Conservation (phyloP, 2,329 filamentous ascomycete genomes). For the Hymenoscyphus infarciens region DNA sequence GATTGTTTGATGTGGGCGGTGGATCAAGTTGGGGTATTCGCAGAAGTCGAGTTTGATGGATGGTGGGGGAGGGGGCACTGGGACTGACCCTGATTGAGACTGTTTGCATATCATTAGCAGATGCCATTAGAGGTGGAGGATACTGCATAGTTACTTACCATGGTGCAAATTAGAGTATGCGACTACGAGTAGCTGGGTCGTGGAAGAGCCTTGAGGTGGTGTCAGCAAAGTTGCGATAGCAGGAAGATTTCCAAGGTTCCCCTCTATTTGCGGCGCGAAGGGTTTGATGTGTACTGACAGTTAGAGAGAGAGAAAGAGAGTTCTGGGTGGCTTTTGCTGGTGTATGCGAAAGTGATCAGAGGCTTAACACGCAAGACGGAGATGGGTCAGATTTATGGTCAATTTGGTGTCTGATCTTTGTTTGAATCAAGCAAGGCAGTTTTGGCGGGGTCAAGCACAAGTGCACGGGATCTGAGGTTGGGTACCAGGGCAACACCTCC, state of each 20-base stretch:
- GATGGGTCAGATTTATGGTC: too few relatives aligned
- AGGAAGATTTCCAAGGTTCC: conserved; percentile 2
- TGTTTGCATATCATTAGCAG: conserved; percentile 34
- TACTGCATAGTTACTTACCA: conserved; percentile 16
- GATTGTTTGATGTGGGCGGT: neutral
- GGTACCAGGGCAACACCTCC: too few relatives aligned
- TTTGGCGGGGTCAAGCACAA: too few relatives aligned
- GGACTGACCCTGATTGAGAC: conserved; percentile 67
- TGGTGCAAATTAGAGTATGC: conserved; percentile 19
- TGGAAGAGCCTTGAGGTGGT: conserved; percentile 16
- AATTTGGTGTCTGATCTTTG: too few relatives aligned
- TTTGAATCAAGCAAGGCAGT: too few relatives aligned
- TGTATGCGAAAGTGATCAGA: neutral
- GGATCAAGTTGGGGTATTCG: neutral
- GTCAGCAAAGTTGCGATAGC: conserved; percentile 24
- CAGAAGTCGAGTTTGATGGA: conserved; percentile 1
- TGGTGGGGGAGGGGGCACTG: conserved; percentile 13
- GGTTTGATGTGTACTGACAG: neutral
- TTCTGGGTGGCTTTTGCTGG: neutral
- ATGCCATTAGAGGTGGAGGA: neutral
- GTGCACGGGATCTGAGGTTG: too few relatives aligned
- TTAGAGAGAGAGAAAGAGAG: too few relatives aligned
- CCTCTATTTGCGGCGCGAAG: neutral
- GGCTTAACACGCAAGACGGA: too few relatives aligned
- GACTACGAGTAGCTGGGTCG: conserved; percentile 22